These are phyloP conservation scores for Aspergillus campestris DNA, from an alignment of 495 filamentous ascomycete species.

Conservation along the genomic window DNA sequence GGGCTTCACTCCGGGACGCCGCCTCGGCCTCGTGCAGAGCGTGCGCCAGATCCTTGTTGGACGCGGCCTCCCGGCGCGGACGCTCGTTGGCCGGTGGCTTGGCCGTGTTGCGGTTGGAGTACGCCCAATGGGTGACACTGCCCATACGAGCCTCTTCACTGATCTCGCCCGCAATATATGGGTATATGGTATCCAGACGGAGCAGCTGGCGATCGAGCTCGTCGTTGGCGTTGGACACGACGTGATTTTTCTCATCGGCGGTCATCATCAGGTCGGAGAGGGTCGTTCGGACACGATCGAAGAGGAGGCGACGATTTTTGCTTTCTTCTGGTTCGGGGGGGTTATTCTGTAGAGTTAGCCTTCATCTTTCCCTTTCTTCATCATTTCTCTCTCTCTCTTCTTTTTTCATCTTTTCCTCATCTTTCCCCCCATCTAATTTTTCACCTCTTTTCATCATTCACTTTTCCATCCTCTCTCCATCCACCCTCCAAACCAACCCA, in stretches of 20 bases:
- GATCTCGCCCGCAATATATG: conserved; percentile 77
- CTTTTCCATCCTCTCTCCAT: background rate
- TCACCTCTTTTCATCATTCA: too few relatives aligned
- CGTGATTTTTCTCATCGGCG: conserved; percentile 94
- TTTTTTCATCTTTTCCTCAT: too few relatives aligned
- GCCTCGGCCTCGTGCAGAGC: conserved; percentile 71
- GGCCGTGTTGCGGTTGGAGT: conserved; percentile 67
- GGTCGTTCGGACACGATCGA: conserved; percentile 50
- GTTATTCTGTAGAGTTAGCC: too few relatives aligned
- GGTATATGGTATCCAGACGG: conserved; percentile 75
- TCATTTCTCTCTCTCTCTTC: too few relatives aligned
- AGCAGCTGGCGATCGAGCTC: conserved; percentile 77
- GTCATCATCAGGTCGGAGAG: conserved; percentile 73
- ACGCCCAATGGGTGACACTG: conserved; percentile 91
- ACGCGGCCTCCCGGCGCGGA: conserved; percentile 66
- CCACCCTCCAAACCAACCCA: conserved; percentile 14
- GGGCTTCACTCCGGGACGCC: conserved; percentile 65
- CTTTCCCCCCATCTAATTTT: too few relatives aligned
- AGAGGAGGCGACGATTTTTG: conserved; percentile 53
- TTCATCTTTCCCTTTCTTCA: too few relatives aligned
- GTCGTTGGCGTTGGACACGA: conserved; percentile 81
- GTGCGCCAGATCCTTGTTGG: conserved; percentile 45
- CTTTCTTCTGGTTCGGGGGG: conserved; percentile 29
- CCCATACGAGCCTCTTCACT: conserved; percentile 91
- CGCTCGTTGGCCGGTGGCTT: conserved; percentile 59